These are phyloP conservation scores for Dichotomopilus funicola DNA, from an alignment of 2,329 filamentous ascomycete genomes.

Conservation along the genomic window DNA sequence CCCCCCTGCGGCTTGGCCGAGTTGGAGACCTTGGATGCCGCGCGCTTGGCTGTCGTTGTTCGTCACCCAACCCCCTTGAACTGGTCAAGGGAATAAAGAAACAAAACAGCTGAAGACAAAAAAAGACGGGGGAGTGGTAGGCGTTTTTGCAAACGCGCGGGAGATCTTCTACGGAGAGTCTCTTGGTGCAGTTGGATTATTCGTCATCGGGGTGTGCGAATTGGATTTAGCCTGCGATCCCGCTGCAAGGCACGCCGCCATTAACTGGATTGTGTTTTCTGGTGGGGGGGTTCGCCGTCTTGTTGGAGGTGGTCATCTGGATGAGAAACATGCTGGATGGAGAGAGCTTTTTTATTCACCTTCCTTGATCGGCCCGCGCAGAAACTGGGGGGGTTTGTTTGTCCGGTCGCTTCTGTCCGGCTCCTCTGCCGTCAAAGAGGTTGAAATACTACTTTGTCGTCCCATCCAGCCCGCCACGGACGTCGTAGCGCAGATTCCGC, in stretches of 20 bases:
- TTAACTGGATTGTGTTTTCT: background rate
- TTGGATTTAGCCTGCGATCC: conserved; percentile 21
- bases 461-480: background rate
- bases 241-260: conserved; percentile 22
- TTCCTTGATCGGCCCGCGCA: too few relatives aligned
- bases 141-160: background rate
- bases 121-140: background rate
- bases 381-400: too few relatives aligned
- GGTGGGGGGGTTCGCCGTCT: background rate
- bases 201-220: conserved; percentile 2
- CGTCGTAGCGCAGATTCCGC: conserved; percentile 2
- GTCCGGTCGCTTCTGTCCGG: too few relatives aligned
- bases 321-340: background rate
- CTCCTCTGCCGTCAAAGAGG: too few relatives aligned
- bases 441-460: too few relatives aligned
- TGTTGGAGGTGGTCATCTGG: background rate
- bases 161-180: too few relatives aligned
- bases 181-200: background rate
- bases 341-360: background rate
- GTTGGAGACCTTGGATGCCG: conserved; percentile 3
- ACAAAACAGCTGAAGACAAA: too few relatives aligned
- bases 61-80: conserved; percentile 15
- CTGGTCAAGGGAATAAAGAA: background rate
- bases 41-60: background rate
- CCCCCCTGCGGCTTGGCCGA: too few relatives aligned